Evolutionary conservation across 148 eudicot species (phyloP).

Genomic region (Camellia lanceoleosa): DNA sequence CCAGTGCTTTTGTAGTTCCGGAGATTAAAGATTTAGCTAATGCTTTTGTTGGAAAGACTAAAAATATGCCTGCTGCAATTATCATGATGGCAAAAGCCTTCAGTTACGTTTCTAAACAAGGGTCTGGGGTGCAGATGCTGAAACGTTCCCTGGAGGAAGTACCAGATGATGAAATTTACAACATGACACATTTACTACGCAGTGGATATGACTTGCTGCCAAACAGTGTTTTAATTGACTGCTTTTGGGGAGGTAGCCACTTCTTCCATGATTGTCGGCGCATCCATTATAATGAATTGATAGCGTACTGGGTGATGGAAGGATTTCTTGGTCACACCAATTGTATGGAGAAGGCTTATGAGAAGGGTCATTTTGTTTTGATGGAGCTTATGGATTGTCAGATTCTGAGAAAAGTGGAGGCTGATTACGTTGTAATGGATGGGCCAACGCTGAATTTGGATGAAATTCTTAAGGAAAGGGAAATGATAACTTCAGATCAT

Average conservation of each 20-base stretch:
- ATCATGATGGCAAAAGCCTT: conserved; percentile 22
- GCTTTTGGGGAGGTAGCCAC: neutral
- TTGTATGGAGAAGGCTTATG: conserved; percentile 24
- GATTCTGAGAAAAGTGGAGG: conserved; percentile 26
- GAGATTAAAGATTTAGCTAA: conserved; percentile 5
- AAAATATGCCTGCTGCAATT: conserved; percentile 14
- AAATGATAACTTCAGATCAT: neutral
- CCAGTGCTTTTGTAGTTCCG: neutral
- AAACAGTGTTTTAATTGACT: conserved; percentile 12
- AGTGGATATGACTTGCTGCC: conserved; percentile 18
- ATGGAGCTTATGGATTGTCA: conserved; percentile 29
- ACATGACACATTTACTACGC: conserved; percentile 4
- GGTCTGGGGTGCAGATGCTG: neutral
- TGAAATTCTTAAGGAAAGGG: conserved; percentile 10
- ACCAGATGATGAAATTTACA: neutral
- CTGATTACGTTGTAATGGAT: conserved; percentile 24
- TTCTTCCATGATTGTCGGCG: conserved; percentile 9
- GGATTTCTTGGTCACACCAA: conserved; percentile 29
- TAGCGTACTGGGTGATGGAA: conserved; percentile 43
- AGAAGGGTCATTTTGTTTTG: conserved; percentile 28
- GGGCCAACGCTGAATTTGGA: neutral
- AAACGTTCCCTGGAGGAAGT: conserved; percentile 14
- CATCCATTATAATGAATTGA: conserved; percentile 31
- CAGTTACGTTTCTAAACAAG: neutral
- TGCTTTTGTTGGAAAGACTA: neutral